Evolutionary conservation across 148 eudicot species (phyloP), one percentile per base, ranked within the genome.

Genomic region (Arbutus unedo): DNA sequence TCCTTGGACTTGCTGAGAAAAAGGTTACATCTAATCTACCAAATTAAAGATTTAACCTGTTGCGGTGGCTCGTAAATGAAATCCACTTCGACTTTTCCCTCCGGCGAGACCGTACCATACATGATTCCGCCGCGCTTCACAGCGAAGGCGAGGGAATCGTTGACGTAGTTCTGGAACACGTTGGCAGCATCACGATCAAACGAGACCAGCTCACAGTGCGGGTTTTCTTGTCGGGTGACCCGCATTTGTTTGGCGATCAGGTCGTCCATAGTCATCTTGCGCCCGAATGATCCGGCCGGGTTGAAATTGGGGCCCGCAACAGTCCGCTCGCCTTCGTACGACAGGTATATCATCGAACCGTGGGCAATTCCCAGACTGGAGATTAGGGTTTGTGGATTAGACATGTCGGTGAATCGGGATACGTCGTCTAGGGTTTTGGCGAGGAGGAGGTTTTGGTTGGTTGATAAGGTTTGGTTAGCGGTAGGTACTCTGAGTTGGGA

Each of bases 51-150:
- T 64, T 64, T 0, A 64, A 64, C 99, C 51, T 89, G 82, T 60
- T 96, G 98, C 0, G 98, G 98, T 2, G 99, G 99, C 89, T 96
- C 99, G 66, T 96, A 96, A 21, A 96, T 94, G 60, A 91, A 93
- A 84, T 96, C 86, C 25, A 96, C 99, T 84, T 94, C 99, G 0
- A 96, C 99, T 55, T 89, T 92, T 4, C 97, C 96, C 55, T 81
- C 91, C 2, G 87, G 89, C 1, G 91, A 87, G 2, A 96, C 98
- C 0, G 92, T 92, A 14, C 99, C 99, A 38, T 96, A 96, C 99
- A 96, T 94, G 74, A 96, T 84, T 44, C 99, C 99, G 0, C 95
- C 97, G 0, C 99, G 85, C 82, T 96, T 93, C 15, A 96, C 92
- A 2, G 88, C 98, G 72, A 96, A 96, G 10, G 90, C 99, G 0